phyloP scores from a whole-genome alignment of 1,284 basidiomycete species.

The Fomitopsis pinicola region DNA sequence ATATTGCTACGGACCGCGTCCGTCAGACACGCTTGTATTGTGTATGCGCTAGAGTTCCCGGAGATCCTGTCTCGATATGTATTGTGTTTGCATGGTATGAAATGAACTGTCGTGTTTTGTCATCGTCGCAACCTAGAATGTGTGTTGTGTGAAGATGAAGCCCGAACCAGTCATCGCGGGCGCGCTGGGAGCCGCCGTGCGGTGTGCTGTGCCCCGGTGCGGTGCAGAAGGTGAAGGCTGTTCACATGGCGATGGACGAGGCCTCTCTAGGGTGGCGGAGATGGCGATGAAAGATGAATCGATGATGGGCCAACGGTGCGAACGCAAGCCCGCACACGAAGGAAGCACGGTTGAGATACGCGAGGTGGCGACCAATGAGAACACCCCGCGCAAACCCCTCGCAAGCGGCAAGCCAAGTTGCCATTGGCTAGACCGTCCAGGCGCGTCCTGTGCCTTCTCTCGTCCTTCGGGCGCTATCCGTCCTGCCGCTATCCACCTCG shows the following conservation, averaged over 20 bases:
- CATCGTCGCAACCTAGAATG: not conserved
- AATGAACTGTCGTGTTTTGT: not conserved
- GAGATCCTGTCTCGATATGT: not conserved
- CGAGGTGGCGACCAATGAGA: not conserved
- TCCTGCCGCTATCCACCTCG: not conserved
- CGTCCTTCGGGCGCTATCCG: not conserved
- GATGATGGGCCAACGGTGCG: not conserved
- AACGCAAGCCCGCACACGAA: not conserved
- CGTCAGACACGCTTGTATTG: constrained; percentile 1
- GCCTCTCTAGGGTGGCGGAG: not conserved
- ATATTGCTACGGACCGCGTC: not conserved
- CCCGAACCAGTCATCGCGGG: not conserved
- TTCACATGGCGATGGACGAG: not conserved
- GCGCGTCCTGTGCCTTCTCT: not conserved
- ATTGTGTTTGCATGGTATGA: not conserved
- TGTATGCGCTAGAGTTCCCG: not conserved
- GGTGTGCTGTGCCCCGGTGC: not conserved
- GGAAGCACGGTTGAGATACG: not conserved
- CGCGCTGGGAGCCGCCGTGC: not conserved
- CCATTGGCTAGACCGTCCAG: not conserved
- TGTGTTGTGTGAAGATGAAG: not conserved
- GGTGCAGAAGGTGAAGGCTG: not conserved
- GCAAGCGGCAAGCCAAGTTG: not conserved
- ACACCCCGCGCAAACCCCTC: not conserved
- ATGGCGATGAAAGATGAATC: not conserved